phyloP scores from a whole-genome alignment of 495 filamentous ascomycete genomes.

The Penicillium canariense region DNA sequence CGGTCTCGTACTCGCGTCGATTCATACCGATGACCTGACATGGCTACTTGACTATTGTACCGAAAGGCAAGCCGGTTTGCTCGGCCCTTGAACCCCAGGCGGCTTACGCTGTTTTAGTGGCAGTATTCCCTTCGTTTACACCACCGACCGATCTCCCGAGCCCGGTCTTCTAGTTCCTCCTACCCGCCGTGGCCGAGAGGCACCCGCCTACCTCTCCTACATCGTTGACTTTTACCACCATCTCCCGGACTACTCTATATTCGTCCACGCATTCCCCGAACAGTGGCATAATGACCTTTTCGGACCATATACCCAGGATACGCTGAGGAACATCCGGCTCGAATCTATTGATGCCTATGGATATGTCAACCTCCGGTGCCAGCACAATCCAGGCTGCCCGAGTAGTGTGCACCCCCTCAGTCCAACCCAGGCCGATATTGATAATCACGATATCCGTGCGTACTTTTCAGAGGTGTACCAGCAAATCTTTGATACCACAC shows the following conservation, averaged over 20 bases:
- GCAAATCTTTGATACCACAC: constrained; percentile 27
- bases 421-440: constrained; percentile 34
- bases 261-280: constrained; percentile 39
- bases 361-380: constrained; percentile 44
- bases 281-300: constrained; percentile 49
- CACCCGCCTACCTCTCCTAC: constrained; percentile 41
- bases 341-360: constrained; percentile 39
- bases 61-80: constrained; percentile 2
- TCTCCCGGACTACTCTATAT: constrained; percentile 38
- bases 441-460: constrained; percentile 36
- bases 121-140: constrained; percentile 38
- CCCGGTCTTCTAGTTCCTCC: constrained; percentile 28
- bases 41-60: constrained; percentile 18
- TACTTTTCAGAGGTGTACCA: constrained; percentile 36
- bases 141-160: constrained; percentile 31
- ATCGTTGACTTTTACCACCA: constrained; percentile 38
- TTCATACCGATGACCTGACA: constrained; percentile 11
- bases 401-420: constrained; percentile 28
- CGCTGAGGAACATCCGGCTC: constrained; percentile 31
- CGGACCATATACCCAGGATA: constrained; percentile 29
- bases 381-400: constrained; percentile 38
- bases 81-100: not conserved
- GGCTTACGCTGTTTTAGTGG: constrained; percentile 10
- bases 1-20: constrained; percentile 14
- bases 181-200: constrained; percentile 40